Base-by-base conservation (phyloP, 2,329 filamentous ascomycete species). In the Sordariomycetes sp. region DNA sequence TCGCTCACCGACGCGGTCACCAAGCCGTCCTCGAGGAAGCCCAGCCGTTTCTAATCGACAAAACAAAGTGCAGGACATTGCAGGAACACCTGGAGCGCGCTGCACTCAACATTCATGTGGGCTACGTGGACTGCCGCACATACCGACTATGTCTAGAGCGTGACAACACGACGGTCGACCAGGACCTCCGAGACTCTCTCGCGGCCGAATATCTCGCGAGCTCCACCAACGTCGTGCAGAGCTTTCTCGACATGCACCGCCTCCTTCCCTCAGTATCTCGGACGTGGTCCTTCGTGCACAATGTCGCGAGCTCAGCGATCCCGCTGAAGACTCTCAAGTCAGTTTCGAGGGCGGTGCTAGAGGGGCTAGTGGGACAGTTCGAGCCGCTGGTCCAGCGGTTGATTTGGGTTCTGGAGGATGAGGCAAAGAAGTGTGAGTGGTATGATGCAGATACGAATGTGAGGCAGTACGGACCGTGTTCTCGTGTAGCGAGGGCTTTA, bases 371-470 rank as follows among this genome's bases (percentile, higher is more conserved):
- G 25, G 28, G 20, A 6, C 20, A 52, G 12, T 52, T 52, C 17
- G 25, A 32, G 15, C 55, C 45, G 17, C 22, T 56, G 28, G 20
- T 56, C 2, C 45, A 28, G 12, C 28, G 48, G 32, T 17, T 56
- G 20, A 52, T 56, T 20, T 12, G n/a, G 2, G 48, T 56, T 13
- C 55, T 56, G 2, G 55, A 56, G 48, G 28, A 36, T 12, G 48
- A 56, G 32, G 55, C 32, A 3, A 56, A 42, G 48, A 15, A 56
- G 48, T 56, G 42, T 20, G 55, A 56, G 28, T 56, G 55, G 55
- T 56, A 56, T 36, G 55, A 56, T 25, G n/a, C 48, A 2, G 55
- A 56, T 56, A 56, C 55, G 10, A 56, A 56, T 15, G 55, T 56
- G 32, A 28, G 55, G 2, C 55, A 56, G n/a, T 56, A 52, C 28